Percentiles rank a stretch among this genome's conserved stretches.
These are phyloP conservation scores for Ophiobolus disseminans DNA, from an alignment of 2,329 filamentous ascomycete genomes.

Conservation along the genomic window DNA sequence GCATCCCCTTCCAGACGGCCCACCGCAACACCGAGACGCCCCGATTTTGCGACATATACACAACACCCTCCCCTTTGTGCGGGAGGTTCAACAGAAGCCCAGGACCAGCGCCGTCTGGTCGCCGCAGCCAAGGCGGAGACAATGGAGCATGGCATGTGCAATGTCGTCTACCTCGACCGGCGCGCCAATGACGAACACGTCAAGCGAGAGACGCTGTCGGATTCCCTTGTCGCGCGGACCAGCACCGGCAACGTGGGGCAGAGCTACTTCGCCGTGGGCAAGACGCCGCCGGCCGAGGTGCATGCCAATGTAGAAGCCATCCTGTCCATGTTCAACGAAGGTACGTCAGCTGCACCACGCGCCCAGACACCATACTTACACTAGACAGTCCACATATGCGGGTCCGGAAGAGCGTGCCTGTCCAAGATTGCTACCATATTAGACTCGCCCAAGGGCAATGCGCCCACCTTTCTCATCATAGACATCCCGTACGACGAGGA, in stretches of 20 bases:
- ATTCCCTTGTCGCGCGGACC: slow-evolving; percentile 41
- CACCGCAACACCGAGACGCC: slow-evolving; percentile 12
- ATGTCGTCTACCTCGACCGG: slow-evolving; percentile 54
- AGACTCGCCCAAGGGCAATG: slow-evolving; percentile 39
- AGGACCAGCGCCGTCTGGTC: slow-evolving; percentile 41
- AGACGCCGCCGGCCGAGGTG: slow-evolving; percentile 43
- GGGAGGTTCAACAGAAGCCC: slow-evolving; percentile 34
- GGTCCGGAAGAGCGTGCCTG: slow-evolving; percentile 48
- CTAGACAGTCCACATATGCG: slow-evolving; percentile 50
- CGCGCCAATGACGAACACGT: slow-evolving; percentile 52
- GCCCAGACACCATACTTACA: slow-evolving; percentile 11
- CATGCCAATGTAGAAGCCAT: slow-evolving; percentile 50
- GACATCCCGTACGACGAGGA: slow-evolving; percentile 54
- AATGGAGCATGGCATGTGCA: slow-evolving; percentile 55
- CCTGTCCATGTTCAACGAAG: slow-evolving; percentile 52
- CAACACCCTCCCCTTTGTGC: slow-evolving; percentile 34
- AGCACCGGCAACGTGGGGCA: slow-evolving; percentile 42
- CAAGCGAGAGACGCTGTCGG: slow-evolving; percentile 45
- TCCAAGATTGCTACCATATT: slow-evolving; percentile 46
- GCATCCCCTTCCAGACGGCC: slow-evolving; percentile 10
- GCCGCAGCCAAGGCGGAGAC: slow-evolving; percentile 40
- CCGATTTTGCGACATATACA: slow-evolving; percentile 28
- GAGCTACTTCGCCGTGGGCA: slow-evolving; percentile 46
- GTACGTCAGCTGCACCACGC: slow-evolving; percentile 26
- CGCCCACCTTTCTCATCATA: slow-evolving; percentile 52